A percentile compares a stretch with the other conserved stretches of the same genome.
Evolutionary conservation across 805 yeast species (phyloP).

Genomic region (Wickerhamiella brachini): DNA sequence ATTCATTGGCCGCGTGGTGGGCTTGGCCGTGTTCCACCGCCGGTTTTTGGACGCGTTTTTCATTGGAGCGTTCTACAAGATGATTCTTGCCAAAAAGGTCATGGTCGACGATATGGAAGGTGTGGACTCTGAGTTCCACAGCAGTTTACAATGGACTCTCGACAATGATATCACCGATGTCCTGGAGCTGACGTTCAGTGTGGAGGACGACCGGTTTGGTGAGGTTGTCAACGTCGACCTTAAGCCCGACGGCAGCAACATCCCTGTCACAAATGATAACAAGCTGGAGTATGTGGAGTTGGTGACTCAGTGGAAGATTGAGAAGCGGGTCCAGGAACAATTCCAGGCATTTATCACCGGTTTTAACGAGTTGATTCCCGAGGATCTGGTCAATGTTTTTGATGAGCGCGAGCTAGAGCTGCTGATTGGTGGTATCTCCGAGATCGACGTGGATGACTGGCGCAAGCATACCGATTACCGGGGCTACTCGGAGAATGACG

Average conservation of each 20-base stretch:
- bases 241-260: constrained; percentile 75
- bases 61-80: constrained; percentile 94
- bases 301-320: constrained; percentile 91
- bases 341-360: constrained; percentile 95
- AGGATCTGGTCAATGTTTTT: constrained; percentile 88
- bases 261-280: constrained; percentile 88
- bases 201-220: constrained; percentile 86
- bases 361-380: constrained; percentile 93
- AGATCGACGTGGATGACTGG: constrained; percentile 98
- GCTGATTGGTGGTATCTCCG: constrained; percentile 95
- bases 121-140: constrained; percentile 92
- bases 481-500: constrained; percentile 93
- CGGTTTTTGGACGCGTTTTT: constrained; percentile 96
- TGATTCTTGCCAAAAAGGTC: constrained; percentile 92
- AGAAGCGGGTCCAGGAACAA: constrained; percentile 86
- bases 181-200: constrained; percentile 75
- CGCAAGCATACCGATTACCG: constrained; percentile 97
- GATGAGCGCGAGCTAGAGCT: constrained; percentile 96
- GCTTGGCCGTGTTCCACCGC: constrained; percentile 95
- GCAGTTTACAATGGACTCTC: constrained; percentile 88
- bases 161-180: constrained; percentile 87
- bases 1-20: constrained; percentile 96
- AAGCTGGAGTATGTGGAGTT: constrained; percentile 91
- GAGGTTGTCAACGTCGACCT: constrained; percentile 79
- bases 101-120: constrained; percentile 96